Base-by-base conservation (phyloP, 108 stramenopile genomes). In the Fragilaria crotonensis region DNA sequence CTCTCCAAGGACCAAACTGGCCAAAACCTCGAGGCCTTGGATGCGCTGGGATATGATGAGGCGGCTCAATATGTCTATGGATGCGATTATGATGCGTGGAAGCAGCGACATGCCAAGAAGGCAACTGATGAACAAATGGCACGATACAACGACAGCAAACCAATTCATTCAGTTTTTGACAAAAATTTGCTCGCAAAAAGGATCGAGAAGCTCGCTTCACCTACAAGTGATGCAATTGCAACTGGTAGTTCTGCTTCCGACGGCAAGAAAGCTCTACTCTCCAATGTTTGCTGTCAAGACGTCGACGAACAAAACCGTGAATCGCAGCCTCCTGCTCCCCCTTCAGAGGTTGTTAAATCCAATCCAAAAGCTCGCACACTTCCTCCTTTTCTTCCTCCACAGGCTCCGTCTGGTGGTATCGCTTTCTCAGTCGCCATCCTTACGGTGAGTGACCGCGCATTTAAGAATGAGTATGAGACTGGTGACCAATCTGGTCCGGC, bases 271-370 rank as follows among this genome's bases (percentile, higher is more conserved):
- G 26, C 1, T 50, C 69, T 89, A 1, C 67, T 83, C 52, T 87
- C 90, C 19, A 85, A 95, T 73, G 94, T 93, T 11, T 95, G 94
- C 55, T 95, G 94, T 59, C 69, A 92, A 54, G 87, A 90, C 60
- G 58, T 83, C 5, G 83, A 84, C 5, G 52, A 48, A 27, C n/a
- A n/a, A n/a, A n/a, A n/a, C n/a, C n/a, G n/a, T n/a, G n/a, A n/a
- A n/a, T 44, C 62, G 22, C 14, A 50, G 20, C n/a, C 30, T 0
- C 23, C 46, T 0, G 28, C 18, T 9, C 30, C 45, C 23, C 11
- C 31, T 27, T 30, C 36, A 30, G 53, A 25, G 41, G 33, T 54
- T 25, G 57, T 20, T 19, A 20, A 14, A 3, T 27, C 32, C n/a
- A 62, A 46, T 2, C 33, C 51, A 45, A 23, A 25, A 46, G 23